Base-by-base conservation (phyloP, 1,284 basidiomycete genomes). In the Cutaneotrichosporon daszewskae region DNA sequence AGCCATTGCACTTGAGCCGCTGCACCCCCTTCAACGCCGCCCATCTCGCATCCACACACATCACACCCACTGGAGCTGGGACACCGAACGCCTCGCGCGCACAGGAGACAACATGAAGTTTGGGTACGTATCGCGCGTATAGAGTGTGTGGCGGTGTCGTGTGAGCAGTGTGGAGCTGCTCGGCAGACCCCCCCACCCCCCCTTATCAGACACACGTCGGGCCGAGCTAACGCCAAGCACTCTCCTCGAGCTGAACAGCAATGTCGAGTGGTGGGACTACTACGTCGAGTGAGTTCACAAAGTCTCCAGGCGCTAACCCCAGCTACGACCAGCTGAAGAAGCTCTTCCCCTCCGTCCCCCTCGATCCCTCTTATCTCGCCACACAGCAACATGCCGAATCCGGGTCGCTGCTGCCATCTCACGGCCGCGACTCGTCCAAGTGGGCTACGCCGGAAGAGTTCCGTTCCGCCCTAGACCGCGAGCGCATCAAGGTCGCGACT, bases 201-300 rank as follows among this genome's bases (percentile, higher is more conserved):
- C 16, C 19, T 6, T 23, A 11, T 19, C 16, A 20, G 19, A 20
- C 20, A 31, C 40, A 20, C 33, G 25, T 29, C n/a, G 14, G 13
- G 5, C 12, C 19, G 2, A 12, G 43, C 41, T 36, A 32, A 34
- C 25, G 11, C 22, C 18, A 61, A 79, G 77, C 38, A 78, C 79
- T 35, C 84, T 88, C 13, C 77, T 95, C 52, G 87, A 92, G 66
- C 91, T 94, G 72, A 95, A 96, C 62, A 85, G 87, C 18, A 87
- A 92, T 31, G 78, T 89, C 1, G 91, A 96, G 53, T 96, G 92
- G 91, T 85, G 85, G 79, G 85, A 90, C 59, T 82, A 91, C 54
- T 96, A 96, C 65, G 84, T 97, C 50, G 70, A 73, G 66, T 71
- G 45, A 54, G 68, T 61, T 11, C 27, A 20, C 23, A 25, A n/a